A percentile compares a stretch with the other conserved stretches of the same genome.
phyloP scores from a whole-genome alignment of 306 rosid genomes.

The Gastrolobium villosum region DNA sequence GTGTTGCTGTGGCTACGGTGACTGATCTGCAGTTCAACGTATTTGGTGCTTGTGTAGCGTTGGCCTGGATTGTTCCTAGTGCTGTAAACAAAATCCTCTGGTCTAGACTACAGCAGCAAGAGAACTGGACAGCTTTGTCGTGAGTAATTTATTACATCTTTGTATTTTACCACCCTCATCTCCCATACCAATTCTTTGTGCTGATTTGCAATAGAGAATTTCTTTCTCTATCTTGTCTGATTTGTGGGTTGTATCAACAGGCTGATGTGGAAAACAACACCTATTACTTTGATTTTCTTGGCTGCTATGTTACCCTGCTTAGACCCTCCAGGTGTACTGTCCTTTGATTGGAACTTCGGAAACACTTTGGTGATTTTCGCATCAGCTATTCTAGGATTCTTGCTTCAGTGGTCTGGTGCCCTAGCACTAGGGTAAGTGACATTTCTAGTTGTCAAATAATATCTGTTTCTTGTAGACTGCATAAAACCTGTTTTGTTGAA shows the following conservation, averaged over 20 bases:
- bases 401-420: slow-evolving; percentile 97
- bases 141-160: slow-evolving; percentile 50
- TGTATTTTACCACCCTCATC: not conserved
- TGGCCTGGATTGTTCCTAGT: slow-evolving; percentile 91
- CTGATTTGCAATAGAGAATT: slow-evolving; percentile 4
- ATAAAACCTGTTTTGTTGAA: not conserved
- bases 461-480: slow-evolving; percentile 22
- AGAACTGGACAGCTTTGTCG: slow-evolving; percentile 92
- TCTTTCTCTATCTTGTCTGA: slow-evolving; percentile 38
- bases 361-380: slow-evolving; percentile 71
- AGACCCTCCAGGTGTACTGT: slow-evolving; percentile 80
- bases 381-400: slow-evolving; percentile 87
- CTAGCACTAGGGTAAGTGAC: slow-evolving; percentile 82
- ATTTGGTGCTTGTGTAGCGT: slow-evolving; percentile 86
- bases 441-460: not conserved
- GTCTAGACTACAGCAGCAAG: slow-evolving; percentile 92
- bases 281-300: slow-evolving; percentile 75
- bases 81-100: slow-evolving; percentile 90
- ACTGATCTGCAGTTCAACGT: slow-evolving; percentile 83
- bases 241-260: slow-evolving; percentile 54
- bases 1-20: slow-evolving; percentile 88
- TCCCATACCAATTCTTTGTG: not conserved
- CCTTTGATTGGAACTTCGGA: slow-evolving; percentile 73
- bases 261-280: slow-evolving; percentile 95
- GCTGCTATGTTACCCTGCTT: slow-evolving; percentile 76